phyloP scores from a whole-genome alignment of 2,329 filamentous ascomycete genomes.

The Colletotrichum noveboracense region DNA sequence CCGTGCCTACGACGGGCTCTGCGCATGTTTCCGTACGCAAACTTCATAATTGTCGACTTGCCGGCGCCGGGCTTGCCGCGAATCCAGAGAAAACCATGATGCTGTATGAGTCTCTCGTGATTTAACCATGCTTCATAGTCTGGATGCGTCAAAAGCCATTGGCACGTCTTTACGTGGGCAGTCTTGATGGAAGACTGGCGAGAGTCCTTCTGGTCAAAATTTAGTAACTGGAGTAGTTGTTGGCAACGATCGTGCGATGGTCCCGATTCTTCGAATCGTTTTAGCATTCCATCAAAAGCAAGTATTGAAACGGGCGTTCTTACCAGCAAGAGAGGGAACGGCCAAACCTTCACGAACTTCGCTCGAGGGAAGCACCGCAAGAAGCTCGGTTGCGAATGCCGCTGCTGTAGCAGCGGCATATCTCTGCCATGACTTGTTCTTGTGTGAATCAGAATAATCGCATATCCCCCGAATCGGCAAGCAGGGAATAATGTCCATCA shows the following conservation, averaged over 20 bases:
- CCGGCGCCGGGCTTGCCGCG: neutral
- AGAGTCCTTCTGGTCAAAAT: conserved; percentile 19
- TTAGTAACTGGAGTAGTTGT: conserved; percentile 7
- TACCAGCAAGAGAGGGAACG: accelerated
- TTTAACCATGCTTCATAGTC: conserved; percentile 19
- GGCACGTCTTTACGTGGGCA: conserved; percentile 23
- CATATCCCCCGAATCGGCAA: conserved; percentile 39
- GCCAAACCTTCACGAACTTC: accelerated
- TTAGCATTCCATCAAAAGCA: no score
- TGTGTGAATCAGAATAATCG: conserved; percentile 42
- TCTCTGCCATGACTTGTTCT: conserved; percentile 37
- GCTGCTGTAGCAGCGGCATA: conserved; percentile 38
- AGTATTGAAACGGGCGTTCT: no score
- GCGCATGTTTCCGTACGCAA: neutral
- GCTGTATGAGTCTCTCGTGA: accelerated
- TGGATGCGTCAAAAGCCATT: conserved; percentile 18
- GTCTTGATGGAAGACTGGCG: conserved; percentile 9
- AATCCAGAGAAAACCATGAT: neutral
- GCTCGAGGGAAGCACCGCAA: neutral
- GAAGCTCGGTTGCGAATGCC: conserved; percentile 24
- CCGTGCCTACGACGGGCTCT: neutral
- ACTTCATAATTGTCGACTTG: conserved; percentile 8
- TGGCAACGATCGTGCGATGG: neutral
- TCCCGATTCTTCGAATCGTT: neutral
- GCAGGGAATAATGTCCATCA: conserved; percentile 27